Evolutionary conservation across 306 rosid species (phyloP).

Genomic region (Pterocarpus macrocarpus): DNA sequence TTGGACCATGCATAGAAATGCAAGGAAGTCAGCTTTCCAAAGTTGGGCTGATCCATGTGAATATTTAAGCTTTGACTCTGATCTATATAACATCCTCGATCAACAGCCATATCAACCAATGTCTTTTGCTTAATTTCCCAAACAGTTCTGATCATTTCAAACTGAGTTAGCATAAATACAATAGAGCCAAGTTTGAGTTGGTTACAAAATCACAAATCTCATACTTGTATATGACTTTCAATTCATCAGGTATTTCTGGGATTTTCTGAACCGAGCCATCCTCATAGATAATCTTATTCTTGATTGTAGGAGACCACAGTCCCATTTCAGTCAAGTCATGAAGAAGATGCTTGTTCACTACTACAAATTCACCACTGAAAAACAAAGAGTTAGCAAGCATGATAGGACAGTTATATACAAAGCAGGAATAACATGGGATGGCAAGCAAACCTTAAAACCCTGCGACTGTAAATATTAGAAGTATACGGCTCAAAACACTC

Average conservation of each 20-base stretch:
- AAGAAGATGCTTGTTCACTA: conserved; percentile 91
- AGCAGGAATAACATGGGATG: not conserved
- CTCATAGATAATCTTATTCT: conserved; percentile 77
- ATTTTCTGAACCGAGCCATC: conserved; percentile 81
- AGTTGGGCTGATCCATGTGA: conserved; percentile 92
- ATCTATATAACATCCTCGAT: conserved; percentile 88
- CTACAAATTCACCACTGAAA: conserved; percentile 91
- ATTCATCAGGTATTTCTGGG: conserved; percentile 69
- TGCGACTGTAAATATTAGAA: conserved; percentile 86
- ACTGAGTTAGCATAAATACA: conserved; percentile 42
- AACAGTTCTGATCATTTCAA: conserved; percentile 70
- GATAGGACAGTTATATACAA: not conserved
- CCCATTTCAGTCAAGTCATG: conserved; percentile 94
- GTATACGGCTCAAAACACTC: conserved; percentile 97
- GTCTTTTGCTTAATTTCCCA: conserved; percentile 98
- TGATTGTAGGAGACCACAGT: conserved; percentile 78
- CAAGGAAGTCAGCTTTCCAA: conserved; percentile 87
- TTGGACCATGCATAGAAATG: conserved; percentile 94
- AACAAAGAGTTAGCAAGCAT: conserved; percentile 41
- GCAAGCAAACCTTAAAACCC: conserved; percentile 74
- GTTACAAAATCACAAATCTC: conserved; percentile 29
- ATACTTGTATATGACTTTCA: conserved; percentile 83
- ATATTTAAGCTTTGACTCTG: conserved; percentile 94
- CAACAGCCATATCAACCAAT: conserved; percentile 91
- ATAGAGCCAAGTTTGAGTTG: not conserved